Evolutionary conservation across 306 rosid species (phyloP).

Genomic region (Lotus japonicus): DNA sequence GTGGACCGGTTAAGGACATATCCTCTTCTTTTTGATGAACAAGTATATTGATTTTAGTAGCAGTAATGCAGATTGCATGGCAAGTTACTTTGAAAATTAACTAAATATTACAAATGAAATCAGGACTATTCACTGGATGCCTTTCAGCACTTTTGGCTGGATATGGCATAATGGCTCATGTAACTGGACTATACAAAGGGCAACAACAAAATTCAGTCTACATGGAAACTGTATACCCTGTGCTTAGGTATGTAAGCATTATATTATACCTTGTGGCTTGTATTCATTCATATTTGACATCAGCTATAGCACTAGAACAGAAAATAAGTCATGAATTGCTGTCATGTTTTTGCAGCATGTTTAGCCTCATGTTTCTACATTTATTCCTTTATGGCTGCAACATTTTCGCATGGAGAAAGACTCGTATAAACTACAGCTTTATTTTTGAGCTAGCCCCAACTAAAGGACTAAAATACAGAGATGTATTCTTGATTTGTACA

Average conservation of each 20-base stretch:
- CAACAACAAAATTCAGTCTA: conserved; percentile 54
- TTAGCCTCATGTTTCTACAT: conserved; percentile 92
- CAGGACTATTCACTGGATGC: conserved; percentile 88
- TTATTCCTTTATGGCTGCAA: conserved; percentile 92
- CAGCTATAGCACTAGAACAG: background rate
- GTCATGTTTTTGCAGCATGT: conserved; percentile 63
- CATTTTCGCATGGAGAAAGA: conserved; percentile 81
- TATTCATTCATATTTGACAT: background rate
- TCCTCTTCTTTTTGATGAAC: no score
- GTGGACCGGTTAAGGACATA: conserved; percentile 34
- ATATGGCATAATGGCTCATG: conserved; percentile 85
- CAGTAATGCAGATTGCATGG: background rate
- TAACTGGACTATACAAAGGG: conserved; percentile 56
- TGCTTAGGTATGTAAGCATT: conserved; percentile 74
- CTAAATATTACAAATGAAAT: conserved; percentile 7
- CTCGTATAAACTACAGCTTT: conserved; percentile 85
- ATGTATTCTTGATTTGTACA: conserved; percentile 76
- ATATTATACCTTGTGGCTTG: no score
- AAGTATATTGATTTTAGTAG: no score
- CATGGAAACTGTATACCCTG: conserved; percentile 94
- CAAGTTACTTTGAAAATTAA: background rate
- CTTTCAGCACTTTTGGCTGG: conserved; percentile 71
- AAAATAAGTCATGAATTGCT: conserved; percentile 5
- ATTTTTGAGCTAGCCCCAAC: conserved; percentile 73
- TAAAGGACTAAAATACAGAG: conserved; percentile 82